Evolutionary conservation across 768 basidiomycete species (phyloP).

Genomic region (Cystofilobasidium macerans): DNA sequence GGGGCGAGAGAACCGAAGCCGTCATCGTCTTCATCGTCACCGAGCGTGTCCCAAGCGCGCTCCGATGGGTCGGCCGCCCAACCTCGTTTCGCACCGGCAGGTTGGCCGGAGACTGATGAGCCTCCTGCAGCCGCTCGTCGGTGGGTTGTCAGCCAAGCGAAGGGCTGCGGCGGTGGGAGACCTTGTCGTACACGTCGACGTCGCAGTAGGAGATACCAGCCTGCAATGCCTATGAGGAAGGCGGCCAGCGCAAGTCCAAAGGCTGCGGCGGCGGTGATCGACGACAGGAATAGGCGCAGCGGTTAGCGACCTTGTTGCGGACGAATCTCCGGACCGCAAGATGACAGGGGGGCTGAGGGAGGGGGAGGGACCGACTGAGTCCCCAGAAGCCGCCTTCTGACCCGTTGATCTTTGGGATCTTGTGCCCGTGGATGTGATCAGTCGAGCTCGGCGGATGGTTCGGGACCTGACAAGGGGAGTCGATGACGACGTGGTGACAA

Average conservation of each 20-base stretch:
- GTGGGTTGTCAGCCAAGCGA: not conserved
- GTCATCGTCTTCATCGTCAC: not conserved
- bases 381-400: constrained; percentile 1
- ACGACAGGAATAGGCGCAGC: no score
- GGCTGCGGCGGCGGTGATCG: no score
- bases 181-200: not conserved
- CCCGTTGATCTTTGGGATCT: not conserved
- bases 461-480: not conserved
- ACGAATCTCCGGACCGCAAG: no score
- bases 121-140: not conserved
- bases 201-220: not conserved
- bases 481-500: not conserved
- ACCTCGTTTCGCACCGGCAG: not conserved
- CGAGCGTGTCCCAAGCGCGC: not conserved
- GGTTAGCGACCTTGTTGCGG: no score
- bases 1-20: no score
- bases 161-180: not conserved
- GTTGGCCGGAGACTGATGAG: not conserved
- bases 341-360: no score
- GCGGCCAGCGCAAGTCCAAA: not conserved
- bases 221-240: not conserved
- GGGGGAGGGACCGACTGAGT: not conserved
- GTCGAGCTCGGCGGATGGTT: constrained; percentile 3
- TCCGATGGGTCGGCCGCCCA: not conserved
- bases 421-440: not conserved